These are phyloP conservation scores for Aquanectria penicillioides DNA, from an alignment of 2,329 filamentous ascomycete species.

Conservation along the genomic window DNA sequence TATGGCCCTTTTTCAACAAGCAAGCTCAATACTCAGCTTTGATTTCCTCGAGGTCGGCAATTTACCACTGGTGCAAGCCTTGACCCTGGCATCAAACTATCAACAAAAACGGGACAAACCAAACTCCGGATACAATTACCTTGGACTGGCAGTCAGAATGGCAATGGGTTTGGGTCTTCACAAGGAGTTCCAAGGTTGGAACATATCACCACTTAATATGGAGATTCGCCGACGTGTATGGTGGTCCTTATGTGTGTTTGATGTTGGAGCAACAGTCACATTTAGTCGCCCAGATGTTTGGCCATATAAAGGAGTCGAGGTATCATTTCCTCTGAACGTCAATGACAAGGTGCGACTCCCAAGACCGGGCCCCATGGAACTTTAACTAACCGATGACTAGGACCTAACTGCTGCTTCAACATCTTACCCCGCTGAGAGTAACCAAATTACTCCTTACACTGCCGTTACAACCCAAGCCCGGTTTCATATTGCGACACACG, in stretches of 20 bases:
- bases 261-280: slow-evolving; percentile 59
- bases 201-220: slow-evolving; percentile 46
- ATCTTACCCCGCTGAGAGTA: slow-evolving; percentile 46
- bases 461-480: slow-evolving; percentile 54
- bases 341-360: slow-evolving; percentile 50
- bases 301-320: slow-evolving; percentile 54
- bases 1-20: slow-evolving; percentile 43
- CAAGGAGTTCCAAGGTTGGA: slow-evolving; percentile 51
- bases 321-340: slow-evolving; percentile 54
- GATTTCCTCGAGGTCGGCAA: slow-evolving; percentile 57
- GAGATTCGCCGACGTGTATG: slow-evolving; percentile 50
- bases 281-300: slow-evolving; percentile 46
- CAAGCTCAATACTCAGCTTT: slow-evolving; percentile 49
- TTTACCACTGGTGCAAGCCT: slow-evolving; percentile 55
- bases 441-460: slow-evolving; percentile 55
- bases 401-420: slow-evolving; percentile 48
- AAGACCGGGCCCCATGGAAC: background rate
- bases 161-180: slow-evolving; percentile 61
- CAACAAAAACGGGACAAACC: slow-evolving; percentile 61
- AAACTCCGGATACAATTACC: slow-evolving; percentile 62
- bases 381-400: slow-evolving; percentile 16
- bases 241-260: slow-evolving; percentile 55
- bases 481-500: slow-evolving; percentile 56
- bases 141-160: slow-evolving; percentile 61
- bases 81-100: slow-evolving; percentile 58